Evolutionary conservation across 129 eudicot species (phyloP), one percentile per base, ranked within the genome.

Genomic region (Tagetes erecta): DNA sequence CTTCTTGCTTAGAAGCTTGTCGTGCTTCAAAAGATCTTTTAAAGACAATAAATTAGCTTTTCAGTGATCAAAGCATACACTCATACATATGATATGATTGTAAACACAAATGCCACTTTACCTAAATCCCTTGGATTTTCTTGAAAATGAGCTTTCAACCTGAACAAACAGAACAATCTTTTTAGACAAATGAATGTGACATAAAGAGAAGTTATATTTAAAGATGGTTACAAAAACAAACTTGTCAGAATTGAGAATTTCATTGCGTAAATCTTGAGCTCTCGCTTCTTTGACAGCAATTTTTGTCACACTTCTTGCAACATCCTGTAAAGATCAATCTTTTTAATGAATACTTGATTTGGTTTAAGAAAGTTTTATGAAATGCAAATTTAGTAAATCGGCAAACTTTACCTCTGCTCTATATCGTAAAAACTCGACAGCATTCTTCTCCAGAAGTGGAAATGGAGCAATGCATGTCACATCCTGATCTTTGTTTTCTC

Each of bases 111-210:
- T 46, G n/a, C 49, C 47, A 20, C n/a, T 77, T 13, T 45, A 93
- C 98, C 98, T 80, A 95, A 91, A 76, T 95, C 97, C 66, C 78
- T 86, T 14, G 99, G 99, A 80, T 91, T 95, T 82, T 89, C 96
- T 73, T 95, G 90, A 71, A 95, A 95, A 85, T 91, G 97, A 58
- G 96, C 86, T 81, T 91, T 95, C 88, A 93, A 86, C 89, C 98
- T 93, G 80, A 56, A 58, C 40, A 59, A 60, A 70, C 3, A 68
- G 6, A 38, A 55, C 4, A 49, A 37, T 36, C 37, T 30, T 39
- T 36, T 13, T n/a, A 12, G 5, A n/a, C 2, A 70, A 13, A 35
- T 31, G 40, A 36, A 70, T 6, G 47, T 35, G 10, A 53, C 38
- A 55, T 5, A 42, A 4, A 53, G 20, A 31, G 8, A 50, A 36